Evolutionary conservation across 2,329 filamentous ascomycete genomes (phyloP).

Genomic region (Venturia nashicola): DNA sequence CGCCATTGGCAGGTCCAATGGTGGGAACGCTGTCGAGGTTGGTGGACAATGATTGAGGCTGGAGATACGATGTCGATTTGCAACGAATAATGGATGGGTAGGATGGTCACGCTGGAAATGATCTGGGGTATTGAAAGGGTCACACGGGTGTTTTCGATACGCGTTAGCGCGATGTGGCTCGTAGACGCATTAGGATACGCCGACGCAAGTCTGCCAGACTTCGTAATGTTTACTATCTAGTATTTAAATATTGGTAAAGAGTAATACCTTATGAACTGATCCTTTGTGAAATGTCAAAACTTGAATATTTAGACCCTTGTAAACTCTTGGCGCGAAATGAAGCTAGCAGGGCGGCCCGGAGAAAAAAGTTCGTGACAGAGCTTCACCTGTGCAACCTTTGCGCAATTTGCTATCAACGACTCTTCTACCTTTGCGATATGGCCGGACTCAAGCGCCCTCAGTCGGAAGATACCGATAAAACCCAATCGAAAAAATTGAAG

Average conservation of each 20-base stretch:
- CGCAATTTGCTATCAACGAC: neutral
- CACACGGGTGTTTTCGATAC: neutral
- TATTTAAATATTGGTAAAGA: neutral
- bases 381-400: neutral
- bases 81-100: neutral
- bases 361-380: neutral
- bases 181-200: neutral
- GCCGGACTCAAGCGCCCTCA: conserved; percentile 28
- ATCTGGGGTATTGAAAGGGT: neutral
- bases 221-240: neutral
- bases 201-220: neutral
- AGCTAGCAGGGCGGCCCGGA: neutral
- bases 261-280: neutral
- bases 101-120: neutral
- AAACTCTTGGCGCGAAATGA: neutral
- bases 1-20: conserved; percentile 38
- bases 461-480: conserved; percentile 16
- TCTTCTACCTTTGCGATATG: conserved; percentile 15
- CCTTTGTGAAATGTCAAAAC: no score
- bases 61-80: neutral
- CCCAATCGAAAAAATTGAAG: conserved; percentile 30
- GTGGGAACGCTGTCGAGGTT: neutral
- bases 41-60: neutral
- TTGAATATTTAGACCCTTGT: neutral
- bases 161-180: neutral